These are phyloP conservation scores for Ashbya aceris DNA, from an alignment of 1,139 yeast genomes.

Conservation along the genomic window DNA sequence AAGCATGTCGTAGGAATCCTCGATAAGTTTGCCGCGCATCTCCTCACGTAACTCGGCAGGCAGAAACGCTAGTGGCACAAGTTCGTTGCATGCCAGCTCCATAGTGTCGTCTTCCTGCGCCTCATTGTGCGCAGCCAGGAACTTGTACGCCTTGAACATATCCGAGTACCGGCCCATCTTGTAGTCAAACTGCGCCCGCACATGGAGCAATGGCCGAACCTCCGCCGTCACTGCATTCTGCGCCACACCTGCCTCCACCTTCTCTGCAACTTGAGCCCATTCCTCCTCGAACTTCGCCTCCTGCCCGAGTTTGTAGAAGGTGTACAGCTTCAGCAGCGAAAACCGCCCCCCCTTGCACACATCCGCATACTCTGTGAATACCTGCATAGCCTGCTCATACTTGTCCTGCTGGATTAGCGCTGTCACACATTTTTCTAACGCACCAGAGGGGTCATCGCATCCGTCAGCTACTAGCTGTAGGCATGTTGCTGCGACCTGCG, in stretches of 20 bases:
- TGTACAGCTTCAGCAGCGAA: conserved; percentile 55
- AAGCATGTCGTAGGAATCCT: conserved; percentile 43
- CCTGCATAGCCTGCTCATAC: conserved; percentile 46
- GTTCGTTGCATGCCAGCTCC: conserved; percentile 43
- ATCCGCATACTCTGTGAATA: conserved; percentile 37
- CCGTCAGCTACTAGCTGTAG: conserved; percentile 33
- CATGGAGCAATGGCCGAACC: conserved; percentile 52
- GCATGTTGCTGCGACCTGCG: conserved; percentile 39
- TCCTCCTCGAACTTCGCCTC: conserved; percentile 36
- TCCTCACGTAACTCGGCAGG: conserved; percentile 10
- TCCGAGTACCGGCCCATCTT: conserved; percentile 49
- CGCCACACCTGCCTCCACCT: conserved; percentile 12
- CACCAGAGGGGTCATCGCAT: conserved; percentile 35
- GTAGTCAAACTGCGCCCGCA: conserved; percentile 76
- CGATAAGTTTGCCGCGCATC: conserved; percentile 21
- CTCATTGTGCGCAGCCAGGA: conserved; percentile 32
- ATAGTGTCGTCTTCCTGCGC: conserved; percentile 30
- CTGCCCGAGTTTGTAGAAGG: conserved; percentile 57
- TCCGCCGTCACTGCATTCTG: conserved; percentile 3
- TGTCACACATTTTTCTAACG: conserved; percentile 49
- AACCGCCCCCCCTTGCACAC: conserved; percentile 32
- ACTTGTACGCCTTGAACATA: conserved; percentile 48
- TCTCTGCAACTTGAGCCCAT: conserved; percentile 29
- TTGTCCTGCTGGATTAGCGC: conserved; percentile 67
- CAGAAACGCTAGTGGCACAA: conserved; percentile 20